Evolutionary conservation across 495 filamentous ascomycete genomes (phyloP).

Genomic region (Opeltia flavorubescens): DNA sequence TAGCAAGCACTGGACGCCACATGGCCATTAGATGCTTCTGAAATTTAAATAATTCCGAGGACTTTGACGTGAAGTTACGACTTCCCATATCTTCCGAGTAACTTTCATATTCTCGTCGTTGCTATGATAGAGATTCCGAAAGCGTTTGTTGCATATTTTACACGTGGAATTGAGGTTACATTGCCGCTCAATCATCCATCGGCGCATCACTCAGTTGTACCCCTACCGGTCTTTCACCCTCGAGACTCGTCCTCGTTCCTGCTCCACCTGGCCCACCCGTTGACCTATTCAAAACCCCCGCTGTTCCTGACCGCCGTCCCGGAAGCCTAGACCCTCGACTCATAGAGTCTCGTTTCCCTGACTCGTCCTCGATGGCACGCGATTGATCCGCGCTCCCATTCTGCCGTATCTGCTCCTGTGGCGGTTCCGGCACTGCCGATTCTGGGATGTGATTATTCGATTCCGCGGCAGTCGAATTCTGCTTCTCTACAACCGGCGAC

Average conservation of each 20-base stretch:
- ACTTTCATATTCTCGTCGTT: too few relatives aligned
- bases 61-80: too few relatives aligned
- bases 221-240: conserved; percentile 30
- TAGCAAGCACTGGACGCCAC: too few relatives aligned
- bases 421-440: conserved; percentile 4
- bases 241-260: conserved; percentile 29
- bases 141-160: too few relatives aligned
- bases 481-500: conserved; percentile 14
- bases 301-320: conserved; percentile 26
- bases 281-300: conserved; percentile 22
- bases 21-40: too few relatives aligned
- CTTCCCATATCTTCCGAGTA: too few relatives aligned
- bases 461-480: conserved; percentile 18
- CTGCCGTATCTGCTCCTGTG: conserved; percentile 7
- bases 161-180: not conserved
- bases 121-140: too few relatives aligned
- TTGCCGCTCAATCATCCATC: conserved; percentile 67
- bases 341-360: conserved; percentile 35
- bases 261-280: conserved; percentile 14
- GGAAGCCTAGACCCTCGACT: conserved; percentile 31
- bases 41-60: too few relatives aligned
- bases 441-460: conserved; percentile 13
- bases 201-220: conserved; percentile 72
- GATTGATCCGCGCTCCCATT: conserved; percentile 23
- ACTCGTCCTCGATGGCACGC: conserved; percentile 20